phyloP scores from a whole-genome alignment of 106 monocot species.

The Dioscorea alata region DNA sequence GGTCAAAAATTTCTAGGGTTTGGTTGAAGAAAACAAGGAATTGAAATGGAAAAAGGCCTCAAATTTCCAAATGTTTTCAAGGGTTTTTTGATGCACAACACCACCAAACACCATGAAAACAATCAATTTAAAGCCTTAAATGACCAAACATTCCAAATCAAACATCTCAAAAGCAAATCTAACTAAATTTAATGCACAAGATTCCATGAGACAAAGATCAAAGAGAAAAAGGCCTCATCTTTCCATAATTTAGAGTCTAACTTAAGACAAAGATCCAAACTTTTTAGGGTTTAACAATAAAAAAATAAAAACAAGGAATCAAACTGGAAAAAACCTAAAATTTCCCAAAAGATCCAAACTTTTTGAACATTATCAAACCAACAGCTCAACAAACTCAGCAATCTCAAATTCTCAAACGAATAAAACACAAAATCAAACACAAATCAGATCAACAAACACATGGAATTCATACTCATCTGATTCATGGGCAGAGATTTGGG shows the following conservation, averaged over 20 bases:
- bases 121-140: too few relatives aligned
- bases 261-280: neutral
- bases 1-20: neutral
- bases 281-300: too few relatives aligned
- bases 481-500: too few relatives aligned
- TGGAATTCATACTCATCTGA: constrained; percentile 1
- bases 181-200: too few relatives aligned
- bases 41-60: neutral
- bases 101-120: too few relatives aligned
- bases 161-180: too few relatives aligned
- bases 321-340: neutral
- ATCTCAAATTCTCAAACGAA: neutral
- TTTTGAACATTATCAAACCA: neutral
- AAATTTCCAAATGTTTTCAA: neutral
- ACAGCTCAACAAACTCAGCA: neutral
- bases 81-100: too few relatives aligned
- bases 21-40: neutral
- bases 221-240: too few relatives aligned
- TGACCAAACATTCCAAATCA: too few relatives aligned
- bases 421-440: neutral
- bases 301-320: neutral
- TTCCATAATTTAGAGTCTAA: neutral
- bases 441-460: neutral
- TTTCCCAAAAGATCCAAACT: neutral
- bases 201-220: neutral